These are phyloP conservation scores for Aulographum hederae DNA, from an alignment of 2,329 filamentous ascomycete species.

Conservation along the genomic window DNA sequence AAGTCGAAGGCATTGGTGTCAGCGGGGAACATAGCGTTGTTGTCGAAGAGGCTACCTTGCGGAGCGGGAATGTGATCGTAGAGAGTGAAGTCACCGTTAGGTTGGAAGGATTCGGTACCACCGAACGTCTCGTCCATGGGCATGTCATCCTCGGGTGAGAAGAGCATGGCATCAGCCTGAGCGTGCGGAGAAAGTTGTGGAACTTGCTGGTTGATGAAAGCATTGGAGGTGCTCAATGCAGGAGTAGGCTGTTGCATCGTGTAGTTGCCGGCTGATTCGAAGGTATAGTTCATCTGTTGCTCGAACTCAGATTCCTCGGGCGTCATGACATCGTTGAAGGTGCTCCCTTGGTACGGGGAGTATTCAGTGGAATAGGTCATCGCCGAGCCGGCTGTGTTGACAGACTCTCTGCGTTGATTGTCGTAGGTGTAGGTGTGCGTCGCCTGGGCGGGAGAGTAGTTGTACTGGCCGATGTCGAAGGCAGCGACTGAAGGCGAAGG, in stretches of 20 bases:
- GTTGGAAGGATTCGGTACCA: conserved; percentile 24
- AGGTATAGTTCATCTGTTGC: conserved; percentile 28
- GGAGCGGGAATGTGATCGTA: conserved; percentile 26
- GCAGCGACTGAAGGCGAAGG: background rate
- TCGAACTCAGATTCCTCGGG: conserved; percentile 36
- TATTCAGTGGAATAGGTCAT: conserved; percentile 22
- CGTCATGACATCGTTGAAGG: conserved; percentile 24
- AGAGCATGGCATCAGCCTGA: conserved; percentile 50
- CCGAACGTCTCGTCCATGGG: conserved; percentile 45
- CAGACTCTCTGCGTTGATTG: conserved; percentile 4
- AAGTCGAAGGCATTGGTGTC: too few species aligned
- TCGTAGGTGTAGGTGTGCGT: background rate
- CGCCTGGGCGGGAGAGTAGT: background rate
- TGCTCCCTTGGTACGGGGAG: conserved; percentile 21
- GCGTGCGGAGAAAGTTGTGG: conserved; percentile 52
- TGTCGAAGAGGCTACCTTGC: conserved; percentile 7
- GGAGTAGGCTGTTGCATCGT: conserved; percentile 2
- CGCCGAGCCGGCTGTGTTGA: conserved; percentile 15
- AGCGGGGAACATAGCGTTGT: conserved; percentile 10
- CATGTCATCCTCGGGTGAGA: conserved; percentile 42
- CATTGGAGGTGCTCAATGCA: conserved; percentile 8
- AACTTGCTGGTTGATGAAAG: conserved; percentile 9
- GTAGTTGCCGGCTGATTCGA: conserved; percentile 4
- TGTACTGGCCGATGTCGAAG: conserved; percentile 2
- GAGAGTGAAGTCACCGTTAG: conserved; percentile 42